These are phyloP conservation scores for Pichia membranifaciens DNA, from an alignment of 805 yeast species.

Conservation along the genomic window DNA sequence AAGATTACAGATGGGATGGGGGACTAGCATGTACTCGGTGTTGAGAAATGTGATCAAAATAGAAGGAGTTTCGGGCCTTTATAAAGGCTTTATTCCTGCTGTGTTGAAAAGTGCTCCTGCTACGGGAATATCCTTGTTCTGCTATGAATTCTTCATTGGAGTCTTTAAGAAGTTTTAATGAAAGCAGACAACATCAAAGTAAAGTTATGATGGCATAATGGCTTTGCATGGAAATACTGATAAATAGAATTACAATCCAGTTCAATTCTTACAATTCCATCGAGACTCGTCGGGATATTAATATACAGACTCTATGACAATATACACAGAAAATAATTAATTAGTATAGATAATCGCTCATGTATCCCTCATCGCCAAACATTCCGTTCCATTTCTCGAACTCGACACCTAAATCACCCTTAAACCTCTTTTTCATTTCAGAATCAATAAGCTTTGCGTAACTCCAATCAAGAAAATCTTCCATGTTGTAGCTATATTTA, in stretches of 20 bases:
- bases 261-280: too few relatives aligned
- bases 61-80: slow-evolving; percentile 66
- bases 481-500: slow-evolving; percentile 81
- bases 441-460: slow-evolving; percentile 60
- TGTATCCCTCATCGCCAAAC: slow-evolving; percentile 29
- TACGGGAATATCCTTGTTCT: slow-evolving; percentile 35
- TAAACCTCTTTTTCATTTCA: slow-evolving; percentile 59
- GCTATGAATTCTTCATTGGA: slow-evolving; percentile 28
- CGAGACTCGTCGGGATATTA: not conserved
- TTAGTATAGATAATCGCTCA: slow-evolving; percentile 13
- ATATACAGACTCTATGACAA: not conserved
- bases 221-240: not conserved
- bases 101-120: slow-evolving; percentile 77
- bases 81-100: slow-evolving; percentile 69
- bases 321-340: not conserved
- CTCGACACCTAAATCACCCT: slow-evolving; percentile 73
- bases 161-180: slow-evolving; percentile 15
- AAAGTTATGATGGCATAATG: slow-evolving; percentile 2
- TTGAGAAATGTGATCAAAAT: slow-evolving; percentile 35
- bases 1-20: slow-evolving; percentile 55
- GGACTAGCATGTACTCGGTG: slow-evolving; percentile 21
- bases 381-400: slow-evolving; percentile 48
- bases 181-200: not conserved
- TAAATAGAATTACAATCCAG: too few relatives aligned
- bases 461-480: slow-evolving; percentile 91